Percentiles rank a stretch among this genome's conserved stretches.
phyloP scores from a whole-genome alignment of 2,329 filamentous ascomycete genomes.

The Chalaropsis thielavioides region DNA sequence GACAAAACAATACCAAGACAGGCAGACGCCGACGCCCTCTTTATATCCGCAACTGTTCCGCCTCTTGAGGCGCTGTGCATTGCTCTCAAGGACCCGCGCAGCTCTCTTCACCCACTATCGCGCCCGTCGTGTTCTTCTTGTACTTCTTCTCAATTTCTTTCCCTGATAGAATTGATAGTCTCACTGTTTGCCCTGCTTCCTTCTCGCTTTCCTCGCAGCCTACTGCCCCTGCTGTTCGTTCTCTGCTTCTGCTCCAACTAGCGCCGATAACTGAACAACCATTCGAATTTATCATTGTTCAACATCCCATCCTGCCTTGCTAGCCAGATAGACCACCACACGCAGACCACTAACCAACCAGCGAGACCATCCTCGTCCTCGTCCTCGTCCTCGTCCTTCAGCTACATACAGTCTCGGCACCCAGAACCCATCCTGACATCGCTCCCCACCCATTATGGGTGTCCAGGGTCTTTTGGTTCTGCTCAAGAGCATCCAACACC shows the following conservation, averaged over 20 bases:
- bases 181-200: neutral
- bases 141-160: neutral
- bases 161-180: neutral
- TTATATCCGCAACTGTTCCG: neutral
- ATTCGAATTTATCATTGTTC: neutral
- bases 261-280: neutral
- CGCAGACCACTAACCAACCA: neutral
- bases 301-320: too few relatives aligned
- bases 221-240: neutral
- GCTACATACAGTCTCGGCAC: neutral
- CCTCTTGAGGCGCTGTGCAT: neutral
- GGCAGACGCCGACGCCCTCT: neutral
- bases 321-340: neutral
- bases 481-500: constrained; percentile 91
- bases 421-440: neutral
- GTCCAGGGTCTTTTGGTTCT: constrained; percentile 52
- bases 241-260: neutral
- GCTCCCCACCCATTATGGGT: constrained; percentile 17
- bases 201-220: neutral
- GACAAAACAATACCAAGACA: neutral
- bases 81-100: neutral
- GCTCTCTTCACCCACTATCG: neutral
- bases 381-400: neutral
- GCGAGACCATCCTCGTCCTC: neutral
- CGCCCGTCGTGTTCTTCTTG: neutral